Evolutionary conservation across 345 rosid species (phyloP), one percentile per base, ranked within the genome.

Genomic region (Orychophragmus violaceus): DNA sequence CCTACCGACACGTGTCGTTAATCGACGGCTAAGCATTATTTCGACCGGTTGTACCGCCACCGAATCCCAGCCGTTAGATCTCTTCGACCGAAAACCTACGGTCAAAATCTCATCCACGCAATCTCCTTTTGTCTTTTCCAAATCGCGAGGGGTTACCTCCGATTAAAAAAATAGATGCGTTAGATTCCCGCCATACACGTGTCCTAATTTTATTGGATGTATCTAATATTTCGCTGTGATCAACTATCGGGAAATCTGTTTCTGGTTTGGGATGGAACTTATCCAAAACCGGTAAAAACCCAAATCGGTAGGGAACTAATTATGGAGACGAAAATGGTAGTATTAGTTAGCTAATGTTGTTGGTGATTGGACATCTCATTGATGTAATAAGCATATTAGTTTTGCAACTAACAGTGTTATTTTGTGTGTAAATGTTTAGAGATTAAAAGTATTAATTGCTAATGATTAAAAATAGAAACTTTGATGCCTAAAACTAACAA

Each of bases 31-130:
- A 59, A 19, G 66, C 12, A 35, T 52, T 35, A 55, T 54, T 72
- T 50, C 12, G 83, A 63, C 71, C 56, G 55, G 62, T 41, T 50
- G 52, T 51, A 62, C 78, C 59, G 76, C 77, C 79, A 71, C 32
- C 30, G 30, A 37, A n/a, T 76, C 71, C 77, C 63, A 70, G 29
- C 84, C 94, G 84, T 85, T 74, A 57, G 93, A 89, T 87, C 24
- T 5, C 22, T 16, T 2, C 1, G 65, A 56, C 52, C 28, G 8
- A 37, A 8, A 59, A 2, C 11, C 9, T 0, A 69, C 78, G 70
- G 49, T 18, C 0, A 1, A 3, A 13, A 37, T 44, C 33, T 23
- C 29, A 25, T 7, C 29, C 58, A 32, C 27, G 25, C 5, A 1
- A 8, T 36, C 25, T 32, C 28, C 7, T 13, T 16, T 19, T 42